Conservation (phyloP, 441 rosid genomes). For the Mallotus repandus region DNA sequence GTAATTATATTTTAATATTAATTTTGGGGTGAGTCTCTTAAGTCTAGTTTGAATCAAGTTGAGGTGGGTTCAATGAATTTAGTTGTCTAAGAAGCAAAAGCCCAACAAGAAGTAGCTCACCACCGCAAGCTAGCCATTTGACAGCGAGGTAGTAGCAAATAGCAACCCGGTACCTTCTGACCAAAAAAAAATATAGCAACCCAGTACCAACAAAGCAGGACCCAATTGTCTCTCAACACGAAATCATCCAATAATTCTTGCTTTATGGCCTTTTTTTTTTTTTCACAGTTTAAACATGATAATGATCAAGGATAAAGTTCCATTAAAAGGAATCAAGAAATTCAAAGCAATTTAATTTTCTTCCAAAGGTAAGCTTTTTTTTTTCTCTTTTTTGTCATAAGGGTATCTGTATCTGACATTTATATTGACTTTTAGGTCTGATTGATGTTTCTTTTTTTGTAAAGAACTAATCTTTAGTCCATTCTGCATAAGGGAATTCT, state of each 20-base stretch:
- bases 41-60: too few relatives aligned
- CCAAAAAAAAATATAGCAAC: background rate
- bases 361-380: constrained; percentile 1
- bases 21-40: too few relatives aligned
- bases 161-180: background rate
- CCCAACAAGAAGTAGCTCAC: background rate
- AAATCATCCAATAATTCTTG: background rate
- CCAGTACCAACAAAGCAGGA: background rate
- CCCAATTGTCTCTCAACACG: constrained; percentile 1
- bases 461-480: background rate
- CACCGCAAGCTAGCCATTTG: constrained; percentile 13
- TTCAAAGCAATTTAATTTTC: background rate
- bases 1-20: too few relatives aligned
- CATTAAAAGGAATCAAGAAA: background rate
- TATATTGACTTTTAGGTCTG: background rate
- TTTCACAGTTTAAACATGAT: background rate
- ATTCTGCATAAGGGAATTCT: background rate
- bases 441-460: background rate
- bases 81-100: background rate
- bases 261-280: background rate
- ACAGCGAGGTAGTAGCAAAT: background rate
- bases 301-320: background rate
- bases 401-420: background rate
- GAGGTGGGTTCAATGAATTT: too few relatives aligned
- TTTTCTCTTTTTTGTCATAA: background rate